Percentiles rank a stretch among this genome's conserved stretches.
phyloP scores from a whole-genome alignment of 495 filamentous ascomycete species.

The Melanomma pulvis-pyrius region DNA sequence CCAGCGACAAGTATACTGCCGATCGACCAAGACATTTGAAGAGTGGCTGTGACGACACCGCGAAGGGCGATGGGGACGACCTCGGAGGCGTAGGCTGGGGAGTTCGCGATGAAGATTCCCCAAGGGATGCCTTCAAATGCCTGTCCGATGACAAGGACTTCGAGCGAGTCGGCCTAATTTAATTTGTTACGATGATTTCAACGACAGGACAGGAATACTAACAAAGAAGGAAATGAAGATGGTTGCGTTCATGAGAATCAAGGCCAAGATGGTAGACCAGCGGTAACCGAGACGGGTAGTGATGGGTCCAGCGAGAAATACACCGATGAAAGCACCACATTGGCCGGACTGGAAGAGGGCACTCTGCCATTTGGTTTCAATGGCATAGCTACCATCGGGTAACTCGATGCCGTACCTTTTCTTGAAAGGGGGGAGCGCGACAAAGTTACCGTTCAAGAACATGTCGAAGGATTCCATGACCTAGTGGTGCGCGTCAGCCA shows the following conservation, averaged over 20 bases:
- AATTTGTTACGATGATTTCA: no score
- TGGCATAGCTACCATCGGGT: slow-evolving; percentile 35
- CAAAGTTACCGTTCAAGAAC: slow-evolving; percentile 19
- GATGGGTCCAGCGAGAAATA: slow-evolving; percentile 52
- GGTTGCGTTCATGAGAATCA: slow-evolving; percentile 52
- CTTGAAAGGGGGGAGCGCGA: slow-evolving; percentile 1
- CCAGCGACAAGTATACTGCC: slow-evolving; percentile 52
- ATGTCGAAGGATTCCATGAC: slow-evolving; percentile 24
- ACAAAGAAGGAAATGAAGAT: slow-evolving; percentile 56
- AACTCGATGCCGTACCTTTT: slow-evolving; percentile 6
- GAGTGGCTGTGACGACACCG: slow-evolving; percentile 52
- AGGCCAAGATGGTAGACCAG: slow-evolving; percentile 49
- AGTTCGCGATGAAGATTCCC: slow-evolving; percentile 57
- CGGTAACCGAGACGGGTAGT: slow-evolving; percentile 55
- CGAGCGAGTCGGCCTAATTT: no score
- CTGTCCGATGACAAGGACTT: slow-evolving; percentile 52
- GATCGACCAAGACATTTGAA: slow-evolving; percentile 56
- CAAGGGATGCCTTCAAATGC: slow-evolving; percentile 54
- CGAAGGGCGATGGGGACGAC: slow-evolving; percentile 51
- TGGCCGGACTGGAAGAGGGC: slow-evolving; percentile 52
- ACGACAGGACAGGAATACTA: slow-evolving; percentile 46
- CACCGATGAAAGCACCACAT: slow-evolving; percentile 51
- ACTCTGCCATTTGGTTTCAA: slow-evolving; percentile 51
- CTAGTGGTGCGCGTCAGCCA: not conserved
- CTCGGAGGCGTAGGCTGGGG: slow-evolving; percentile 52